Evolutionary conservation across 805 yeast genomes (phyloP).

Genomic region (Yarrowia sp.): DNA sequence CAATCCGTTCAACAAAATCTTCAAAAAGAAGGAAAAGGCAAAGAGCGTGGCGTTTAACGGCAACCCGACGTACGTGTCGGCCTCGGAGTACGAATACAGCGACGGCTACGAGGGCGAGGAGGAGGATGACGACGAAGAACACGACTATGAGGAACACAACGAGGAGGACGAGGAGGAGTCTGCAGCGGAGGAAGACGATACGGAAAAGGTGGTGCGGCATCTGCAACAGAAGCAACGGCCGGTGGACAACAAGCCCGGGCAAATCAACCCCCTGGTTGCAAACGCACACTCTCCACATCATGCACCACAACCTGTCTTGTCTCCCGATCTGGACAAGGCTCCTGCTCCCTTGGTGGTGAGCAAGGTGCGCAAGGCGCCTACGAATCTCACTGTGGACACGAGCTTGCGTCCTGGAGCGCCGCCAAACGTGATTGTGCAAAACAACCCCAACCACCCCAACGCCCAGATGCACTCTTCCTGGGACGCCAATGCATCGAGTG

Average conservation of each 20-base stretch:
- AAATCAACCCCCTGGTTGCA: background rate
- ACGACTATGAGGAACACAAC: conserved; percentile 26
- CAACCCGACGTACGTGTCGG: conserved; percentile 33
- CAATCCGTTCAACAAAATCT: conserved; percentile 20
- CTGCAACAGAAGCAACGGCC: background rate
- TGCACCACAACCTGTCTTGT: conserved; percentile 17
- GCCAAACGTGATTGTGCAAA: background rate
- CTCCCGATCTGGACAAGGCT: conserved; percentile 19
- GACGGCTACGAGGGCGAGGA: conserved; percentile 34
- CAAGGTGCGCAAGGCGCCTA: conserved; percentile 15
- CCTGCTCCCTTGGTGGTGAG: conserved; percentile 23
- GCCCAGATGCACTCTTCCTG: conserved; percentile 24
- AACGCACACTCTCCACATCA: background rate
- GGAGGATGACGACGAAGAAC: conserved; percentile 29
- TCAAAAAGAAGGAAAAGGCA: conserved; percentile 24
- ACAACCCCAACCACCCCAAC: conserved; percentile 26
- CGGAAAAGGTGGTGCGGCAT: conserved; percentile 1
- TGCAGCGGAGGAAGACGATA: conserved; percentile 11
- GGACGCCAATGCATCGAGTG: conserved; percentile 16
- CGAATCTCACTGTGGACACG: conserved; percentile 23
- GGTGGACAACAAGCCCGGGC: background rate
- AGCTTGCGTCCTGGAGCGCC: background rate
- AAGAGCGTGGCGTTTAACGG: conserved; percentile 32
- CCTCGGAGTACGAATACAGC: conserved; percentile 35
- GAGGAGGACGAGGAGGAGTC: conserved; percentile 23